phyloP scores from a whole-genome alignment of 2,329 filamentous ascomycete species.

The Sarocladiaceae sp. region DNA sequence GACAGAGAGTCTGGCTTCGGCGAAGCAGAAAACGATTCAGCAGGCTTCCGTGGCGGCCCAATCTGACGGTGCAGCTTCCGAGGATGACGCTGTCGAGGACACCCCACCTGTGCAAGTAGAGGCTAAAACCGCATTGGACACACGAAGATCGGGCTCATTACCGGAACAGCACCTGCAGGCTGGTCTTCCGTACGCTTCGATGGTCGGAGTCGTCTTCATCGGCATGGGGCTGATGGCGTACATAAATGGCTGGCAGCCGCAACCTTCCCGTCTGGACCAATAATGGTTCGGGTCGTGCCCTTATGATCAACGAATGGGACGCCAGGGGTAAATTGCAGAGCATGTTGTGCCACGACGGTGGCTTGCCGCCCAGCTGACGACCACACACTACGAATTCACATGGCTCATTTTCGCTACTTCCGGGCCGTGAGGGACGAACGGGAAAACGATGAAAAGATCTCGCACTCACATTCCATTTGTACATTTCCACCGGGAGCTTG shows the following conservation, averaged over 20 bases:
- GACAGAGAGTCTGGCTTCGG: constrained; percentile 12
- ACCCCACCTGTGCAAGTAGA: constrained; percentile 41
- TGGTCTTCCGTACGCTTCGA: constrained; percentile 69
- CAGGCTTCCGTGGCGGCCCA: constrained; percentile 13
- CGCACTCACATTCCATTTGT: constrained; percentile 3
- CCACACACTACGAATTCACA: neutral
- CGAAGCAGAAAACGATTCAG: constrained; percentile 16
- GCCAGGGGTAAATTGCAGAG: neutral
- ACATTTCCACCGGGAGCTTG: constrained; percentile 2
- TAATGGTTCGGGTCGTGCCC: constrained; percentile 16
- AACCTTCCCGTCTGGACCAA: constrained; percentile 26
- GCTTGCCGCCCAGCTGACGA: neutral
- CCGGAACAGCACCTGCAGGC: constrained; percentile 40
- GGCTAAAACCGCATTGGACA: constrained; percentile 40
- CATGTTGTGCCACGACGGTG: neutral
- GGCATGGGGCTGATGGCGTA: constrained; percentile 83
- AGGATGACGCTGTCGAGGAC: constrained; percentile 30
- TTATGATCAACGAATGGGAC: constrained; percentile 3
- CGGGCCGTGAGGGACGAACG: neutral
- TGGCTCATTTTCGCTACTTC: neutral
- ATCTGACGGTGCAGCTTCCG: constrained; percentile 15
- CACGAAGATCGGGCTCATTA: constrained; percentile 16
- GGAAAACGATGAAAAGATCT: neutral
- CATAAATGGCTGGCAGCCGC: constrained; percentile 69
- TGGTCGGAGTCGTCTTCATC: constrained; percentile 74